A percentile compares a stretch with the other conserved stretches of the same genome.
phyloP scores from a whole-genome alignment of 306 rosid genomes.

The Castanea crenata region DNA sequence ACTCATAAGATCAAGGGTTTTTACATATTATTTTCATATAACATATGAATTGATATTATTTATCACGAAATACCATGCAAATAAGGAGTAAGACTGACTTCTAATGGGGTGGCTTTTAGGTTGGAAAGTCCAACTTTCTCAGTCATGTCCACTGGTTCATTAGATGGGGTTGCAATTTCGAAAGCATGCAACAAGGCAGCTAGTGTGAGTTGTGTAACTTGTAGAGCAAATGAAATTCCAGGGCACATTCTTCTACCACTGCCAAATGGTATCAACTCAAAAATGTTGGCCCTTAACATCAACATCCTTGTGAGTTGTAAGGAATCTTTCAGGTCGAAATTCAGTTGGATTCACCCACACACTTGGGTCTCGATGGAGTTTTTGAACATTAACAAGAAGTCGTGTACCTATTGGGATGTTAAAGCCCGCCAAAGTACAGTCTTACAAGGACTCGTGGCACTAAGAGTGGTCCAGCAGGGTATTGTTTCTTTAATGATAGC shows the following conservation, averaged over 20 bases:
- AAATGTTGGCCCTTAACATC: slow-evolving; percentile 49
- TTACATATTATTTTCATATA: too few species aligned
- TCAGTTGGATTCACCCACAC: slow-evolving; percentile 45
- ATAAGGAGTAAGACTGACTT: slow-evolving; percentile 42
- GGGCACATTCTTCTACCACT: slow-evolving; percentile 56
- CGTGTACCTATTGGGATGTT: slow-evolving; percentile 39
- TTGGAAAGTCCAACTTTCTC: slow-evolving; percentile 32
- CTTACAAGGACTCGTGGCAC: slow-evolving; percentile 33
- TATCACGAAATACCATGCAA: too few species aligned
- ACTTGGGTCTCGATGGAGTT: slow-evolving; percentile 47
- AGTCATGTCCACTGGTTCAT: slow-evolving; percentile 45
- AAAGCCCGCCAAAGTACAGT: slow-evolving; percentile 39
- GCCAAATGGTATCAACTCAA: slow-evolving; percentile 53
- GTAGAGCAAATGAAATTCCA: slow-evolving; percentile 38
- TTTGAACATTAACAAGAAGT: slow-evolving; percentile 41
- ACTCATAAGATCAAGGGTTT: too few species aligned
- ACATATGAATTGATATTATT: too few species aligned
- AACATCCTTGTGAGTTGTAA: slow-evolving; percentile 36
- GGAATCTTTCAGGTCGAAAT: slow-evolving; percentile 54
- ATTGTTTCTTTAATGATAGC: slow-evolving; percentile 51
- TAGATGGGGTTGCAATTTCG: slow-evolving; percentile 15
- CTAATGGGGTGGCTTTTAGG: slow-evolving; percentile 43
- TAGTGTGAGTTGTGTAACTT: slow-evolving; percentile 33
- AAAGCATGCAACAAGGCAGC: slow-evolving; percentile 54
- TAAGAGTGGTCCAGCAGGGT: slow-evolving; percentile 44